phyloP scores from a whole-genome alignment of 768 basidiomycete species.

The Tylopilus balloui region DNA sequence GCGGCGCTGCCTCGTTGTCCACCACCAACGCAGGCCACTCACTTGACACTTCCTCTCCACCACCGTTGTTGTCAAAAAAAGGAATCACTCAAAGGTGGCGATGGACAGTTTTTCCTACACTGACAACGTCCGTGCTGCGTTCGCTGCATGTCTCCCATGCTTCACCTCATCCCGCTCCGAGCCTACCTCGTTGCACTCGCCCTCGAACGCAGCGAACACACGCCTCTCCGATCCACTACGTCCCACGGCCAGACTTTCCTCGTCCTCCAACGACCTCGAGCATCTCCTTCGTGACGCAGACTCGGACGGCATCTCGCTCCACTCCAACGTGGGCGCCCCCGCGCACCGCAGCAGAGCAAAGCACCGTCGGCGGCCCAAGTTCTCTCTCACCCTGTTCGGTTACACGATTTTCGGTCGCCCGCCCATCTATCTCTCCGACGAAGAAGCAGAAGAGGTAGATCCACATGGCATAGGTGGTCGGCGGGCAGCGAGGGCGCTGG shows the following conservation, averaged over 20 bases:
- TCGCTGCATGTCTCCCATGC: conserved; percentile 59
- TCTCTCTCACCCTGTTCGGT: conserved; percentile 57
- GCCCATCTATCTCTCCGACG: conserved; percentile 57
- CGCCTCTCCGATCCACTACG: conserved; percentile 24
- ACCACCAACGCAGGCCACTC: neutral
- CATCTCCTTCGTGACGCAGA: conserved; percentile 48
- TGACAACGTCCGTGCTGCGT: conserved; percentile 54
- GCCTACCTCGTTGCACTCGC: conserved; percentile 18
- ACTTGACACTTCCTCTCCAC: neutral
- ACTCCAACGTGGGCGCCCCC: conserved; percentile 52
- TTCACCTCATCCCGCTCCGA: conserved; percentile 39
- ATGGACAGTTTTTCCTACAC: conserved; percentile 57
- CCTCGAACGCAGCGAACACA: conserved; percentile 1
- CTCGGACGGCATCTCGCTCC: conserved; percentile 58
- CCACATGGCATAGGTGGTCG: neutral
- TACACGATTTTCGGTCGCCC: conserved; percentile 63
- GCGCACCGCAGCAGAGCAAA: conserved; percentile 30
- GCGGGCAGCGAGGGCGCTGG: conserved; percentile 23
- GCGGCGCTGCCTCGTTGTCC: neutral
- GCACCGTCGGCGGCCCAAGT: conserved; percentile 32
- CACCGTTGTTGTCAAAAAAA: neutral
- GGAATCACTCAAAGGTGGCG: neutral
- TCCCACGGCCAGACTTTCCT: conserved; percentile 15
- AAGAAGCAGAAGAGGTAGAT: conserved; percentile 42
- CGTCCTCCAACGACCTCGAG: conserved; percentile 41